Evolutionary conservation across 768 basidiomycete species (phyloP), one percentile per base, ranked within the genome.

Genomic region (Mrakia blollopis): DNA sequence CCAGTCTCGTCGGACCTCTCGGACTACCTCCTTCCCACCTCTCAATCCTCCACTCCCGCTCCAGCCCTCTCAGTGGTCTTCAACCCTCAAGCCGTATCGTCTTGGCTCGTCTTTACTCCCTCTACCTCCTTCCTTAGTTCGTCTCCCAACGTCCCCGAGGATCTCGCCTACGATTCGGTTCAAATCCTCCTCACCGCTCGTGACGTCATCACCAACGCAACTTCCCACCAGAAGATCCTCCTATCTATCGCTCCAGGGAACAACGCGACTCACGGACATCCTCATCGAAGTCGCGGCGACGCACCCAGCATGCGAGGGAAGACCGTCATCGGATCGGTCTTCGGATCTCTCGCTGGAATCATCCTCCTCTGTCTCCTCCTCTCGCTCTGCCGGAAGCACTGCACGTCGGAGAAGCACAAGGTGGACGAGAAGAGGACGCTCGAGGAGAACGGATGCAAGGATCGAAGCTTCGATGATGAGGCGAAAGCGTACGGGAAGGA

Each of bases 41-140:
- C 88, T 32, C 88, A 89, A 80, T 78, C 74, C 35, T 80, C 80
- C 21, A 80, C 41, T 85, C 85, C 73, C 81, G 87, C 87, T n/a
- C 79, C 92, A 39, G 72, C 75, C 16, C 16, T 80, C 70, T 87
- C 87, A 0, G 87, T 87, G 25, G 83, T 87, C 0, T 89, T 86
- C 76, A 86, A 88, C 39, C 91, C 18, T 80, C 85, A 62, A 86
- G 87, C 73, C 13, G 80, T 80, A 3, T 83, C 82, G 57, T 79
- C 85, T 73, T 90, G 87, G 85, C 83, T 94, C 47, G 81, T 76
- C 2, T 91, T 90, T 76, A 75, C 80, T 9, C 85, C 90, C 80
- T 69, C 86, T 25, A 75, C 61, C 62, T 83, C 30, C 32, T 30
- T 39, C 52, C 72, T 73, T 25, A 21, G 82, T 23, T 86, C 85